A percentile compares a stretch with the other conserved stretches of the same genome.
phyloP scores from a whole-genome alignment of 352 stramenopile genomes.

The Thalassiosira mediterranea region DNA sequence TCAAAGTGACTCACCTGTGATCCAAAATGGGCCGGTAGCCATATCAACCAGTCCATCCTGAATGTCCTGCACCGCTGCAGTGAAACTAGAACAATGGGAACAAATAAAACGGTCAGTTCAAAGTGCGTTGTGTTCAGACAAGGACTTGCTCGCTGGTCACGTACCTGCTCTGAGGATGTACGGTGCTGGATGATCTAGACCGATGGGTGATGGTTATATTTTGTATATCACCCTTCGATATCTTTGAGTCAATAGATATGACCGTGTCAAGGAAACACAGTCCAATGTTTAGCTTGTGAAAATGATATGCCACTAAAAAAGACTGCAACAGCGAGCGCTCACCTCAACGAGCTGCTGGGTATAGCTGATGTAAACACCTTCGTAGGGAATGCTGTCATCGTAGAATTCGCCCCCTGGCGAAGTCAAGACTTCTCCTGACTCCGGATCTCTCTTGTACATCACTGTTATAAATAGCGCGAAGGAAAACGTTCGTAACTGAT shows the following conservation, averaged over 20 bases:
- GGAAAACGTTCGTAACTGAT: background rate
- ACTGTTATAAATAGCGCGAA: background rate
- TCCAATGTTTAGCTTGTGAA: too few relatives aligned
- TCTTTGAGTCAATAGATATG: background rate
- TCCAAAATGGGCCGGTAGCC: slow-evolving; percentile 35
- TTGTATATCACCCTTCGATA: slow-evolving; percentile 37
- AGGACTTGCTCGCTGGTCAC: too few relatives aligned
- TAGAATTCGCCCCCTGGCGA: background rate
- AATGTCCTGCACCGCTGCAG: slow-evolving; percentile 31
- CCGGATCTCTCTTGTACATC: background rate
- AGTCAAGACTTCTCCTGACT: background rate
- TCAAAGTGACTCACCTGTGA: slow-evolving; percentile 7
- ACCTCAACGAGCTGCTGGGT: slow-evolving; percentile 5
- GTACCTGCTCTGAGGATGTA: slow-evolving; percentile 7
- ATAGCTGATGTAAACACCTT: slow-evolving; percentile 34
- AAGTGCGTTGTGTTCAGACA: too few relatives aligned
- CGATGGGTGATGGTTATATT: slow-evolving; percentile 30
- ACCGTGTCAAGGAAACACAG: too few relatives aligned
- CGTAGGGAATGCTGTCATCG: slow-evolving; percentile 28
- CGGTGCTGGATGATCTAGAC: slow-evolving; percentile 8
- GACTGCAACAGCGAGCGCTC: background rate
- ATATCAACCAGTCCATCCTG: slow-evolving; percentile 34
- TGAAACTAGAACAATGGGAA: too few relatives aligned
- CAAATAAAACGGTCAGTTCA: too few relatives aligned
- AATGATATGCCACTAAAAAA: background rate